Evolutionary conservation across 345 rosid genomes (phyloP).

Genomic region (Mercurialis annua): DNA sequence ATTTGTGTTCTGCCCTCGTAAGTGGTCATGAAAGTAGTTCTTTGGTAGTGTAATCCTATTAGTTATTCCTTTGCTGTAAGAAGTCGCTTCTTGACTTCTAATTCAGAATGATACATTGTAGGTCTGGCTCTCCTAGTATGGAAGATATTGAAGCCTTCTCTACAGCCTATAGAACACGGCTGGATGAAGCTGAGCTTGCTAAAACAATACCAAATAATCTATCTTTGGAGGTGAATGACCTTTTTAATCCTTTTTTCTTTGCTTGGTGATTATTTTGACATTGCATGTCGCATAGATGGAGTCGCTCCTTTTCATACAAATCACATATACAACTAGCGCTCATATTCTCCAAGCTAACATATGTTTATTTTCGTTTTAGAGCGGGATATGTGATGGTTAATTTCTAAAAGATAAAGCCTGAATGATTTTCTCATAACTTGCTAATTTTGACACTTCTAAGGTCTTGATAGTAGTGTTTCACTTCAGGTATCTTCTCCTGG

Average conservation of each 20-base stretch:
- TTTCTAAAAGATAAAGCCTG: slow-evolving; percentile 2
- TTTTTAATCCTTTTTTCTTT: neutral
- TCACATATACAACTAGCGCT: neutral
- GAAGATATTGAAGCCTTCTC: slow-evolving; percentile 81
- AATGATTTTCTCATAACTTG: slow-evolving; percentile 1
- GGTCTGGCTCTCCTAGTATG: slow-evolving; percentile 75
- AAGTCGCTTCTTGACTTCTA: slow-evolving; percentile 13
- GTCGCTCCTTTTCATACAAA: neutral
- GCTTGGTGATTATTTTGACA: neutral
- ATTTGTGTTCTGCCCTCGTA: neutral
- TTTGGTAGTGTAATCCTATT: neutral
- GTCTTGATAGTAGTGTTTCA: slow-evolving; percentile 4
- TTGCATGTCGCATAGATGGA: neutral
- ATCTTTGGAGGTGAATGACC: slow-evolving; percentile 55
- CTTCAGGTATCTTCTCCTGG: slow-evolving; percentile 88
- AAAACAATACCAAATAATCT: slow-evolving; percentile 61
- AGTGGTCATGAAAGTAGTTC: neutral
- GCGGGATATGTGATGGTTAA: slow-evolving; percentile 8
- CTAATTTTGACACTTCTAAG: neutral
- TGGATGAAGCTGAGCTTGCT: slow-evolving; percentile 69
- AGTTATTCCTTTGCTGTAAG: neutral
- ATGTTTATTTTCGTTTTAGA: neutral
- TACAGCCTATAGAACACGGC: slow-evolving; percentile 44
- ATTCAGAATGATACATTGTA: slow-evolving; percentile 19
- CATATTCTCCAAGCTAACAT: neutral